A percentile compares a stretch with the other conserved stretches of the same genome.
These are phyloP conservation scores for Pugionium cornutum DNA, from an alignment of 345 rosid genomes.

Conservation along the genomic window DNA sequence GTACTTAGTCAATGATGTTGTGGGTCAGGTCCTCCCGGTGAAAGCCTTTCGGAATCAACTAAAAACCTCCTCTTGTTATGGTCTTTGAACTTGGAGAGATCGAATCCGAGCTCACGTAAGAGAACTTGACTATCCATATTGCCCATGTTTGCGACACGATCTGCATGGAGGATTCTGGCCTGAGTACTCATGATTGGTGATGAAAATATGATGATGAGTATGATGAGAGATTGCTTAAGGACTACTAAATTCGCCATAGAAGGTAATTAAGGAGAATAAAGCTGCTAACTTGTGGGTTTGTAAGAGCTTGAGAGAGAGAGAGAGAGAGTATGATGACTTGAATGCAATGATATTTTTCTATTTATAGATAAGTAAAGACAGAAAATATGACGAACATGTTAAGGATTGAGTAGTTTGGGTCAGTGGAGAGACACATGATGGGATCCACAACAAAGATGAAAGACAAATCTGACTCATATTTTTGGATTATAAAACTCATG, in stretches of 20 bases:
- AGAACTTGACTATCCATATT: conserved; percentile 29
- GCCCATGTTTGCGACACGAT: not conserved
- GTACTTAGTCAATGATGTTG: conserved; percentile 38
- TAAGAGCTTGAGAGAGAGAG: not conserved
- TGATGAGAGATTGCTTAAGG: conserved; percentile 31
- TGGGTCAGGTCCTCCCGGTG: conserved; percentile 43
- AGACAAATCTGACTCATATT: conserved; percentile 12
- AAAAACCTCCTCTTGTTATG: conserved; percentile 22
- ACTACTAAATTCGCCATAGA: conserved; percentile 32
- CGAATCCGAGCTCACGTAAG: conserved; percentile 39
- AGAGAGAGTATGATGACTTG: conserved; percentile 31
- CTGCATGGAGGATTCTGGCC: conserved; percentile 37
- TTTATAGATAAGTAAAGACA: conserved; percentile 33
- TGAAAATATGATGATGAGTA: conserved; percentile 36
- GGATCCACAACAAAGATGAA: conserved; percentile 28
- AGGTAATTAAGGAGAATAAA: conserved; percentile 4
- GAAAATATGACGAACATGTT: not conserved
- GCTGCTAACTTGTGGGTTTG: not conserved
- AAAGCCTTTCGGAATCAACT: conserved; percentile 40
- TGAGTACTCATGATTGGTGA: conserved; percentile 18
- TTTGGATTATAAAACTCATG: conserved; percentile 27
- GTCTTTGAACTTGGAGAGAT: conserved; percentile 39
- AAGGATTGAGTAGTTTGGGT: conserved; percentile 23
- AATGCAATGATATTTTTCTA: conserved; percentile 15
- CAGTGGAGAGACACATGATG: conserved; percentile 39